phyloP scores from a whole-genome alignment of 495 filamentous ascomycete species.

The Xylaria sp. region DNA sequence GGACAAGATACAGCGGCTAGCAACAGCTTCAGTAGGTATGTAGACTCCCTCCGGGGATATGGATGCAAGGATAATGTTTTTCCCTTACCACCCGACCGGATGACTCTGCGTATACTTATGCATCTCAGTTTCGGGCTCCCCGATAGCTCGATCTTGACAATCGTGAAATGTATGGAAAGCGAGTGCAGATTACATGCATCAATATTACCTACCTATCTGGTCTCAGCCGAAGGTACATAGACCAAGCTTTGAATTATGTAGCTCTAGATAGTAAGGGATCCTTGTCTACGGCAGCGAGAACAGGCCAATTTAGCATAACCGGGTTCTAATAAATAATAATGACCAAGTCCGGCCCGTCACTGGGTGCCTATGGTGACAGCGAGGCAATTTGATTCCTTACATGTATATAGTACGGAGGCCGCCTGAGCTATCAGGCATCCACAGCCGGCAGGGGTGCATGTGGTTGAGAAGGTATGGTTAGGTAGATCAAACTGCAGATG shows the following conservation, averaged over 20 bases:
- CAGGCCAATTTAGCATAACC: background rate
- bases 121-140: background rate
- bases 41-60: slow-evolving; percentile 24
- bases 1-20: slow-evolving; percentile 10
- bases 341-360: background rate
- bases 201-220: no score
- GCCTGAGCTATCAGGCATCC: background rate
- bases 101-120: background rate
- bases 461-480: background rate
- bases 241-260: no score
- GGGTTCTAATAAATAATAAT: background rate
- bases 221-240: no score
- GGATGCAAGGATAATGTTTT: slow-evolving; percentile 28
- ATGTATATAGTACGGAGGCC: background rate
- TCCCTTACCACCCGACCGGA: background rate
- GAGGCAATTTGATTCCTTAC: no score
- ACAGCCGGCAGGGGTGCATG: background rate
- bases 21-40: slow-evolving; percentile 22
- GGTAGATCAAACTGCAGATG: background rate
- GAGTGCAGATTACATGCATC: background rate
- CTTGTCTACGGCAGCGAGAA: background rate
- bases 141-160: background rate
- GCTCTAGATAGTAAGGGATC: background rate
- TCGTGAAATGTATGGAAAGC: background rate
- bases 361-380: no score